Evolutionary conservation across 176 grass and related monocot species (phyloP), one percentile per base, ranked within the genome.

Genomic region (Dendrocalamus sinicus): DNA sequence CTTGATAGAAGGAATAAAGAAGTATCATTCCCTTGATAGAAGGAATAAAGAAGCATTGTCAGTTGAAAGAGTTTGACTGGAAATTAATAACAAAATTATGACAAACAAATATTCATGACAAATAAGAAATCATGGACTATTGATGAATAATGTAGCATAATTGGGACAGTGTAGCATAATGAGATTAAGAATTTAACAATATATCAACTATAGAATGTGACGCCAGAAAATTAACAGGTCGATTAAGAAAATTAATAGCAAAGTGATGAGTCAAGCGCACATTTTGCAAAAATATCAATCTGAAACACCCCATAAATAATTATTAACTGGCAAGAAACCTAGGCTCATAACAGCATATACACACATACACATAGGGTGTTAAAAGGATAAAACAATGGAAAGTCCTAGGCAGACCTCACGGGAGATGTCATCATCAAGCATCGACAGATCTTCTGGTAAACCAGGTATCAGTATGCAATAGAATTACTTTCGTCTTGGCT

Each of bases 391-490:
- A 12, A 26, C 46, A 67, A 46, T 0, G 17, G 43, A 26, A 50
- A 66, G 60, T 53, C 12, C 63, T 66, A 13, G 2, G 17, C 14
- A 9, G 6, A 17, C 8, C 89, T 99, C 96, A 19, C 92, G 88
- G 20, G 91, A 91, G 54, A 99, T 94, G 48, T 99, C 96, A 53
- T 96, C 92, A 24, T 98, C 96, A 37, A 95, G 74, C 89, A 93
- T 93, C 4, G 93, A 79, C 3, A 95, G 76, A 24, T 98, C 95
- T n/a, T 98, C 93, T 0, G 89, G 91, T 39, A 95, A 88, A 45
- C 87, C 85, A 39, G 93, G 93, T 67, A 98, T 90, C 53, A 95
- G 76, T 3, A 72, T 17, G 4, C 81, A 61, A 20, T 79, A 67
- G 71, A 23, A 73, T 85, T 55, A 4, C 68, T 76, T 63, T 81